Evolutionary conservation across 371 early-diverging fungal genomes (phyloP).

Genomic region (Mortierella sp.): DNA sequence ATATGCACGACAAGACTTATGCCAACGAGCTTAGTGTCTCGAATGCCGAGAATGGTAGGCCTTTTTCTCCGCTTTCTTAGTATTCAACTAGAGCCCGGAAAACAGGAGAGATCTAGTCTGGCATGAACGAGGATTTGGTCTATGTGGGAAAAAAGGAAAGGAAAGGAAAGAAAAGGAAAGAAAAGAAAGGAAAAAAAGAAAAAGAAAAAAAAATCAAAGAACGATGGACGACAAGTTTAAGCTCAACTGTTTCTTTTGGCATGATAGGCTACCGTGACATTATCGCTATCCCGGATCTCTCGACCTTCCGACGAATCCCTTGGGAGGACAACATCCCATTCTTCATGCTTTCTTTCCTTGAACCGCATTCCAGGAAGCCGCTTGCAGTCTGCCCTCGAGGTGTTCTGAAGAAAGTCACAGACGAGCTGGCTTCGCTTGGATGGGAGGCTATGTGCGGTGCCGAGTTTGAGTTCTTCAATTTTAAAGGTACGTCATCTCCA

Average conservation of each 20-base stretch:
- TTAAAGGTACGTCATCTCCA: conserved; percentile 62
- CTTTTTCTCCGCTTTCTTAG: background rate
- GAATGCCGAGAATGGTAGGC: conserved; percentile 22
- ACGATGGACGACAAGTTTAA: no score
- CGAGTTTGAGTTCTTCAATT: conserved; percentile 85
- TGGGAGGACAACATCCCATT: conserved; percentile 79
- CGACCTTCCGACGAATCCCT: conserved; percentile 72
- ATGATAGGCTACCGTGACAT: conserved; percentile 65
- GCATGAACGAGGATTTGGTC: background rate
- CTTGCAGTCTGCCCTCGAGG: conserved; percentile 73
- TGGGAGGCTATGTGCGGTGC: conserved; percentile 70
- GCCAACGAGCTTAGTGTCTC: conserved; percentile 21
- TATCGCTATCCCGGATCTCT: conserved; percentile 70
- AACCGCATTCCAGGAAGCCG: conserved; percentile 62
- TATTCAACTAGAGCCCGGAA: background rate
- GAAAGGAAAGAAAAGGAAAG: no score
- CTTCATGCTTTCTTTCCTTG: conserved; percentile 71
- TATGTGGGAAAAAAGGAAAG: no score
- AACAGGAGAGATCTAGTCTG: background rate
- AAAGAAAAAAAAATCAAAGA: no score
- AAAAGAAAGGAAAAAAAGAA: no score
- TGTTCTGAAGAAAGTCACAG: conserved; percentile 62
- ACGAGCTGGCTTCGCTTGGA: conserved; percentile 49
- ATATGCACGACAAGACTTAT: conserved; percentile 67
- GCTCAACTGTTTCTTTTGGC: no score